Evolutionary conservation across 345 rosid genomes (phyloP).

Genomic region (Moricandia arvensis): DNA sequence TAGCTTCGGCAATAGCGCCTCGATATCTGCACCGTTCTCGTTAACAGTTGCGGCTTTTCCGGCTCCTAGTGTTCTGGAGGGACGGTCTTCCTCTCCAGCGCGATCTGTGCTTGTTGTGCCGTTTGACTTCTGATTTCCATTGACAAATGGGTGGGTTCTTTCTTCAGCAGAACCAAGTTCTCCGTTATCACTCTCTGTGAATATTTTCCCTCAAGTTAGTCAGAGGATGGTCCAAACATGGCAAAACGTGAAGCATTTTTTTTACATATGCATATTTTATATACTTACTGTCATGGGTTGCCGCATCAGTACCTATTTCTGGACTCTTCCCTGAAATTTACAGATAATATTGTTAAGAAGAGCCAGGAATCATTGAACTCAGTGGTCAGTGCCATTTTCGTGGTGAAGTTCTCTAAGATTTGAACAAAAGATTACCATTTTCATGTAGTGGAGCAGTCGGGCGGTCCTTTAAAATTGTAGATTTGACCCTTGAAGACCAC

Average conservation of each 20-base stretch:
- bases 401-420: not conserved
- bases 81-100: slow-evolving; percentile 50
- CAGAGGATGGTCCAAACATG: not conserved
- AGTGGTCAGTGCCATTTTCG: not conserved
- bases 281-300: slow-evolving; percentile 47
- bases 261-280: not conserved
- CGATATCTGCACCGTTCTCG: slow-evolving; percentile 64
- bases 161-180: slow-evolving; percentile 39
- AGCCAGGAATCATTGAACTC: not conserved
- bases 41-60: slow-evolving; percentile 20
- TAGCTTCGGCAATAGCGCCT: slow-evolving; percentile 95
- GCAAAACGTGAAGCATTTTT: not conserved
- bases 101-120: slow-evolving; percentile 51
- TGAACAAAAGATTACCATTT: slow-evolving; percentile 46
- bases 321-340: slow-evolving; percentile 45
- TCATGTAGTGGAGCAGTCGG: slow-evolving; percentile 37
- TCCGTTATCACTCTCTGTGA: slow-evolving; percentile 49
- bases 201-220: slow-evolving; percentile 8
- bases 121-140: slow-evolving; percentile 52
- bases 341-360: slow-evolving; percentile 1
- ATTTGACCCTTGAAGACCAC: slow-evolving; percentile 50
- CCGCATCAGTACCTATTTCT: slow-evolving; percentile 40
- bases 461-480: slow-evolving; percentile 47
- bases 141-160: slow-evolving; percentile 31
- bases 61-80: slow-evolving; percentile 51